phyloP scores from a whole-genome alignment of 352 stramenopile species.

The Bremia lactucae region DNA sequence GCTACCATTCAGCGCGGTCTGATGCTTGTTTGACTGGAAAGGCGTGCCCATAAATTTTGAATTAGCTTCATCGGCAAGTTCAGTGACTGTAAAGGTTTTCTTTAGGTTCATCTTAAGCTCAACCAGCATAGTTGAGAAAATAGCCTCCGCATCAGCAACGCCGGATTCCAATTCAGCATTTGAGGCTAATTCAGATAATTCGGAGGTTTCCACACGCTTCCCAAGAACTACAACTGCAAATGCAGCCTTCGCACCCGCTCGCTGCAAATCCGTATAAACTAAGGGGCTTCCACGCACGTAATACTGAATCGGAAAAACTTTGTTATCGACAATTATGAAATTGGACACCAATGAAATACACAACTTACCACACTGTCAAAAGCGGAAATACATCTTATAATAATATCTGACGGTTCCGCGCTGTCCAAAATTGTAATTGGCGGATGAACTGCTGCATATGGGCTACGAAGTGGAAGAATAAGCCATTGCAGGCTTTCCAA shows the following conservation, averaged over 20 bases:
- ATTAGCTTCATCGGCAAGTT: conserved; percentile 73
- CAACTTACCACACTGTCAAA: conserved; percentile 64
- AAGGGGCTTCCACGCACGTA: conserved; percentile 72
- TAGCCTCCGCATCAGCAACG: conserved; percentile 70
- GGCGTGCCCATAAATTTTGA: conserved; percentile 82
- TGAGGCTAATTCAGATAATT: conserved; percentile 14
- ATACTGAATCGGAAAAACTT: conserved; percentile 30
- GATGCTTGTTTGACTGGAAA: conserved; percentile 42
- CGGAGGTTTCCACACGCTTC: conserved; percentile 40
- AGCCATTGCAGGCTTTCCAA: conserved; percentile 70
- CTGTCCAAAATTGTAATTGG: conserved; percentile 76
- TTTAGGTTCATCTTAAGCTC: conserved; percentile 83
- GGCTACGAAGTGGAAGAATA: conserved; percentile 48
- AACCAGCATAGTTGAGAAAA: conserved; percentile 81
- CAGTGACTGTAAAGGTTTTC: conserved; percentile 78
- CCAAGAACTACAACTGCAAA: conserved; percentile 70
- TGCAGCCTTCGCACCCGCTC: conserved; percentile 68
- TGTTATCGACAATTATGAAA: too few relatives aligned
- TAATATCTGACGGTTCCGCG: conserved; percentile 38
- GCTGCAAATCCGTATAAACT: conserved; percentile 67
- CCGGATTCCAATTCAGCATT: conserved; percentile 54
- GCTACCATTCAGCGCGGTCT: neutral
- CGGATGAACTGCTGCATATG: conserved; percentile 37
- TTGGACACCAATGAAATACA: neutral
- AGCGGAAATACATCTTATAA: conserved; percentile 32